Conservation (phyloP, 2,329 filamentous ascomycete genomes). For the Nothophaeocryptopus gaeumannii region DNA sequence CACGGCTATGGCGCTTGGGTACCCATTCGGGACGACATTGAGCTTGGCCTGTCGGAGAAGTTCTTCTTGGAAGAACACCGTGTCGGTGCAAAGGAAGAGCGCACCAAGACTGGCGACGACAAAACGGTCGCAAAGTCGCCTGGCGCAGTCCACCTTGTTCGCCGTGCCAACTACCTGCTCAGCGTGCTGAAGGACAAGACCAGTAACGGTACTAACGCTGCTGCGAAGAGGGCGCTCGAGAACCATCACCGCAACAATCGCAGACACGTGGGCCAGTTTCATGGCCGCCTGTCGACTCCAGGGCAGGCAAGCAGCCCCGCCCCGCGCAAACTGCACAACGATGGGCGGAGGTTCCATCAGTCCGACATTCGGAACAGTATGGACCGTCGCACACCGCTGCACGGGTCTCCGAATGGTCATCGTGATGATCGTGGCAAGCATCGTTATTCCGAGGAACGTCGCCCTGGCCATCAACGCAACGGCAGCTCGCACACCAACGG, state of each 20-base stretch:
- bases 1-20: constrained; percentile 97
- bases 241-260: constrained; percentile 96
- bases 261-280: constrained; percentile 59
- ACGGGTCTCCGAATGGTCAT: constrained; percentile 45
- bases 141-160: constrained; percentile 94
- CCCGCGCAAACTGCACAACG: constrained; percentile 45
- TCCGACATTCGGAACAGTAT: constrained; percentile 35
- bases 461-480: constrained; percentile 38
- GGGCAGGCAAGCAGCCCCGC: constrained; percentile 70
- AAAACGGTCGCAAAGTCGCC: constrained; percentile 77
- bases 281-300: constrained; percentile 55
- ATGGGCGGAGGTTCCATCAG: constrained; percentile 33
- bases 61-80: constrained; percentile 96
- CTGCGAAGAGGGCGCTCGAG: constrained; percentile 75
- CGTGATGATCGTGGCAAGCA: constrained; percentile 53
- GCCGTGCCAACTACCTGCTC: constrained; percentile 88
- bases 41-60: constrained; percentile 82
- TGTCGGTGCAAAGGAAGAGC: constrained; percentile 96
- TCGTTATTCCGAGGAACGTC: constrained; percentile 53
- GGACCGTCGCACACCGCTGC: constrained; percentile 39
- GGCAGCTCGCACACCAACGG: constrained; percentile 38
- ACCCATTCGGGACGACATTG: constrained; percentile 85
- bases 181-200: constrained; percentile 91
- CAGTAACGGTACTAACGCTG: constrained; percentile 59
- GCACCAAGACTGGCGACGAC: constrained; percentile 69